phyloP scores from a whole-genome alignment of 192 early-diverging fungal species.

The Coemansia interrupta region DNA sequence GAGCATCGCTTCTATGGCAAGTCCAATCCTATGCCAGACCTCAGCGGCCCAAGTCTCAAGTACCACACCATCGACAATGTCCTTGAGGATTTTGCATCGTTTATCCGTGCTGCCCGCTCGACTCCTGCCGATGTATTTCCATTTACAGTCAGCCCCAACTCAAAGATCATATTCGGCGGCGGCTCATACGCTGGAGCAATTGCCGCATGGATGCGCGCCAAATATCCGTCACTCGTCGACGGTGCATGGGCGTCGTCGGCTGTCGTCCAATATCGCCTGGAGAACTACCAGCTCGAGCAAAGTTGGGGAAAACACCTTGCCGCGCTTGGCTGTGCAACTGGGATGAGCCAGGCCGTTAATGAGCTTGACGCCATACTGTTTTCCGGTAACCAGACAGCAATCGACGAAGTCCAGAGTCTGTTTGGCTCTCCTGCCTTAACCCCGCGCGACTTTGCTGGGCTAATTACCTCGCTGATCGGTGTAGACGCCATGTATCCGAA shows the following conservation, averaged over 20 bases:
- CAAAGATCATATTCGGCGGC: constrained; percentile 54
- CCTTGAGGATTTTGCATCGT: constrained; percentile 32
- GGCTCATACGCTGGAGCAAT: constrained; percentile 70
- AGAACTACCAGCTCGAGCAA: constrained; percentile 60
- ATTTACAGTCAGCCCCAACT: constrained; percentile 15
- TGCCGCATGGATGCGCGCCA: constrained; percentile 68
- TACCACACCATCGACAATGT: constrained; percentile 32
- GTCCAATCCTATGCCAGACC: constrained; percentile 52
- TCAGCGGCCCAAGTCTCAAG: constrained; percentile 34
- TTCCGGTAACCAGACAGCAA: constrained; percentile 16
- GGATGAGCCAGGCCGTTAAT: constrained; percentile 40
- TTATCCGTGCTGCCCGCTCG: constrained; percentile 23
- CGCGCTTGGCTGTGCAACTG: constrained; percentile 29
- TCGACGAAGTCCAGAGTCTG: constrained; percentile 13
- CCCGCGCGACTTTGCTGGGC: constrained; percentile 34
- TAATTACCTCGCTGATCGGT: constrained; percentile 15
- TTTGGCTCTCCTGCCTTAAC: constrained; percentile 29
- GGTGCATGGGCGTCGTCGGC: constrained; percentile 68
- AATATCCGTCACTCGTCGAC: constrained; percentile 59
- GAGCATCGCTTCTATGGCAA: constrained; percentile 65
- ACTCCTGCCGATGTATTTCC: constrained; percentile 17
- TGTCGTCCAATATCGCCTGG: constrained; percentile 58
- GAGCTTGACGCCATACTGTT: constrained; percentile 37
- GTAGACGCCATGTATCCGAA: constrained; percentile 15
- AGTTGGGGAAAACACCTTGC: constrained; percentile 32